Evolutionary conservation across 2,329 filamentous ascomycete genomes (phyloP), one percentile per base, ranked within the genome.

Genomic region (Aureobasidium sp.): DNA sequence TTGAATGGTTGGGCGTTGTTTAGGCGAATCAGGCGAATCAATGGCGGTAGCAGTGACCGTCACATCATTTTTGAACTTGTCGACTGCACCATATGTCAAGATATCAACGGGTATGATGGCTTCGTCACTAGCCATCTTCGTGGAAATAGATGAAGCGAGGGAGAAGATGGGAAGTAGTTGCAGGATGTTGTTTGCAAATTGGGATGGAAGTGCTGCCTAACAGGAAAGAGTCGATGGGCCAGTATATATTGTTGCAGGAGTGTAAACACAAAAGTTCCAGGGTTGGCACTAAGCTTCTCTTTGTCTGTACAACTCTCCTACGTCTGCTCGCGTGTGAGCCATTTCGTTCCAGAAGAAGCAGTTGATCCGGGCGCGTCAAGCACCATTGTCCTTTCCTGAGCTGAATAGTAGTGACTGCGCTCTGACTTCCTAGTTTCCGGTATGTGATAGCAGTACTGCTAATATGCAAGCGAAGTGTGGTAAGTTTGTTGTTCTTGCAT

Each of bases 21-120:
- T 29, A 1, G 57, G 57, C 8, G 45, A 48, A 6, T 60, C 57
- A 7, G 52, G 37, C 24, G 37, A 31, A 3, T 54, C 52, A 7
- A 58, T 45, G n/a, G 59, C 48, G 3, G 59, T 61, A 17, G 59
- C 29, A 14, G 59, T 61, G 15, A 61, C 40, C 1, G 48, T 61
- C 6, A 61, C 39, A 5, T 53, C 48, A n/a, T 24, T 37, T n/a
- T 54, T 54, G 48, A 24, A 19, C 37, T 52, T 61, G 37, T 61
- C 40, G n/a, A 42, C 37, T n/a, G 49, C 27, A 1, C 48, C 37
- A 6, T 40, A 40, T 1, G 48, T 53, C n/a, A 27, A 6, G 5
- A 54, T 45, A 5, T 33, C 37, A 19, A 54, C 31, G 1, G 59
- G 59, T 37, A 29, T 22, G 27, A 61, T 54, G 8, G 24, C 35